Evolutionary conservation across 2,329 filamentous ascomycete genomes (phyloP).

Genomic region (Pyrenochaeta sp.): DNA sequence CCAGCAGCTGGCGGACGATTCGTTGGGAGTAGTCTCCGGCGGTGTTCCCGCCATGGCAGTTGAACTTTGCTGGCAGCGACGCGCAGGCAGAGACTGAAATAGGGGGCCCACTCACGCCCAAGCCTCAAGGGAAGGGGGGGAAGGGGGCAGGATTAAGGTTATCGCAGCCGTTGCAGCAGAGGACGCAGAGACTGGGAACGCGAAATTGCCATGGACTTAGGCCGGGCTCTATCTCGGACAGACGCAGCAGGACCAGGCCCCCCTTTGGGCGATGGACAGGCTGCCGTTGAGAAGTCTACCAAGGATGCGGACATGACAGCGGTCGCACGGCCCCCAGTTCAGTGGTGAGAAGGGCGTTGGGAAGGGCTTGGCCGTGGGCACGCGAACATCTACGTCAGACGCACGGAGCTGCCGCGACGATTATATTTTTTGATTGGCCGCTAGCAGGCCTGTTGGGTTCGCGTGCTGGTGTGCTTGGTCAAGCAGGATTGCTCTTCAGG

Average conservation of each 20-base stretch:
- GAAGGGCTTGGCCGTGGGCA: constrained; percentile 24
- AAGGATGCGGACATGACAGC: constrained; percentile 26
- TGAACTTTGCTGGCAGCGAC: background rate
- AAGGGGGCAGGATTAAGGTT: too few species aligned
- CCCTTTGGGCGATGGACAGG: constrained; percentile 27
- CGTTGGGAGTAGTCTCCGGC: constrained; percentile 8
- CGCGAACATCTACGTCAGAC: constrained; percentile 36
- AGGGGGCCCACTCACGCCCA: constrained; percentile 8
- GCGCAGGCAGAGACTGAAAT: constrained; percentile 11
- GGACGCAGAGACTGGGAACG: constrained; percentile 5
- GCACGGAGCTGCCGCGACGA: constrained; percentile 24
- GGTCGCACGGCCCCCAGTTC: constrained; percentile 30
- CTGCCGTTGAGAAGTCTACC: constrained; percentile 29
- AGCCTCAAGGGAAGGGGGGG: constrained; percentile 3
- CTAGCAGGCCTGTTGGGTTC: constrained; percentile 23
- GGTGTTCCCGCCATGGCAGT: constrained; percentile 19
- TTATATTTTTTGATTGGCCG: constrained; percentile 21
- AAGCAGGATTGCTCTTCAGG: constrained; percentile 1
- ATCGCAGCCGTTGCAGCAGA: constrained; percentile 1
- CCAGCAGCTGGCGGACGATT: constrained; percentile 6
- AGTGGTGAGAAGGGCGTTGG: constrained; percentile 21
- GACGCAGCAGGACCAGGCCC: constrained; percentile 1
- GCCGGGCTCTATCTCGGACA: constrained; percentile 20
- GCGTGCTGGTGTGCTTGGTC: constrained; percentile 18
- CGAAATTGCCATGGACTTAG: constrained; percentile 22